Percentiles rank a stretch among this genome's conserved stretches.
Evolutionary conservation across 345 rosid species (phyloP).

Genomic region (Theobroma cacao): DNA sequence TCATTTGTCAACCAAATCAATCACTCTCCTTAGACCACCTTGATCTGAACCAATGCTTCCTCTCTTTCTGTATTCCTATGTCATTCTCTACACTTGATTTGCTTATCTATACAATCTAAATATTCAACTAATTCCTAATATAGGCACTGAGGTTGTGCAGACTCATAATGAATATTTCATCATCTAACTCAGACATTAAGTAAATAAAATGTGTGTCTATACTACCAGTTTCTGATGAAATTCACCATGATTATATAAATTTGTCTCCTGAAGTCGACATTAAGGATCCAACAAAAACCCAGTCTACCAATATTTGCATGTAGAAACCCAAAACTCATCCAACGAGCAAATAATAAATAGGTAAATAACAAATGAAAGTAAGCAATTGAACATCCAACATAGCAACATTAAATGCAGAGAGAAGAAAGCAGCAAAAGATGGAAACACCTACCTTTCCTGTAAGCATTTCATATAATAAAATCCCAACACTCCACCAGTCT

Average conservation of each 20-base stretch:
- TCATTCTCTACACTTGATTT: not conserved
- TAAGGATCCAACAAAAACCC: not conserved
- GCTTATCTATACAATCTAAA: not conserved
- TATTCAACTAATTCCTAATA: not conserved
- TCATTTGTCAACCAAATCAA: not conserved
- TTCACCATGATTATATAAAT: not conserved
- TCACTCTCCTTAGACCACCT: not conserved
- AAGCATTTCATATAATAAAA: conserved; percentile 88
- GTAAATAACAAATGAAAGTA: not conserved
- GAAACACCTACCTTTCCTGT: conserved; percentile 64
- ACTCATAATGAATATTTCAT: not conserved
- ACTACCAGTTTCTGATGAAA: not conserved
- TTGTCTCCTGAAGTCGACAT: not conserved
- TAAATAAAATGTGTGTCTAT: not conserved
- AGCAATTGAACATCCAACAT: not conserved
- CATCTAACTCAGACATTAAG: not conserved
- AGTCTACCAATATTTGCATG: not conserved
- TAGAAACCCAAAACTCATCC: not conserved
- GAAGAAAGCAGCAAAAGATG: not conserved
- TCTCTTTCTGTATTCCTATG: not conserved
- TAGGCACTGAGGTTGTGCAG: not conserved
- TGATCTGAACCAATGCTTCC: not conserved
- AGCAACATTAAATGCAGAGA: not conserved
- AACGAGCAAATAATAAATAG: not conserved
- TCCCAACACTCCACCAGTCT: conserved; percentile 98